Conservation (phyloP, 768 basidiomycete genomes). For the Agaricus sinodeliciosus region DNA sequence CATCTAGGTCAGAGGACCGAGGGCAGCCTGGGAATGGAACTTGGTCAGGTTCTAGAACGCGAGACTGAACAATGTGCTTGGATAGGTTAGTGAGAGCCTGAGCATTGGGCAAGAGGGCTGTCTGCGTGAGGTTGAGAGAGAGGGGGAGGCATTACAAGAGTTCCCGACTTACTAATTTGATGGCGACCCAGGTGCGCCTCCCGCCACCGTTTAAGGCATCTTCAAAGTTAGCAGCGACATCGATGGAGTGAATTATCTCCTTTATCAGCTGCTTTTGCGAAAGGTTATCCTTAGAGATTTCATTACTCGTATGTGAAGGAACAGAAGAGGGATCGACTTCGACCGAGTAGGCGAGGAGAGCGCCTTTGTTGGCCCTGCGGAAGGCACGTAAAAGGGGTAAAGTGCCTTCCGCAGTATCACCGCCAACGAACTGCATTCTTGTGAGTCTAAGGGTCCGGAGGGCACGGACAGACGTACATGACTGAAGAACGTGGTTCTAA, state of each 20-base stretch:
- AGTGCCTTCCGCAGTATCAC: slow-evolving; percentile 68
- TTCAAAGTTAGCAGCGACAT: slow-evolving; percentile 80
- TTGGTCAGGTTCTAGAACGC: slow-evolving; percentile 22
- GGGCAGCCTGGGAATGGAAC: slow-evolving; percentile 70
- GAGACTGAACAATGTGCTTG: slow-evolving; percentile 41
- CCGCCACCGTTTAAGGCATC: slow-evolving; percentile 33
- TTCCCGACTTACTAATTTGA: slow-evolving; percentile 52
- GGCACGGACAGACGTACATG: slow-evolving; percentile 42
- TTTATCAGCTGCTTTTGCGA: slow-evolving; percentile 59
- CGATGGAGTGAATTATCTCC: slow-evolving; percentile 73
- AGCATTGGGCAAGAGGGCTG: slow-evolving; percentile 62
- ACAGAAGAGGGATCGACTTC: slow-evolving; percentile 51
- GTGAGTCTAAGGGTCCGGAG: slow-evolving; percentile 1
- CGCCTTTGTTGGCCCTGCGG: slow-evolving; percentile 64
- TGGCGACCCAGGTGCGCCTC: slow-evolving; percentile 73
- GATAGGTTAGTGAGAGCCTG: slow-evolving; percentile 58
- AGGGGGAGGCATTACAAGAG: slow-evolving; percentile 24
- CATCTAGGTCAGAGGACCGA: slow-evolving; percentile 47
- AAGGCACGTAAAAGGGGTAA: slow-evolving; percentile 58
- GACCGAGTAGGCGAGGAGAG: slow-evolving; percentile 78
- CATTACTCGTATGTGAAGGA: slow-evolving; percentile 14
- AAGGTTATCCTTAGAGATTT: slow-evolving; percentile 18
- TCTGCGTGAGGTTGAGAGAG: slow-evolving; percentile 23
- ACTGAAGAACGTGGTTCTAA: slow-evolving; percentile 78
- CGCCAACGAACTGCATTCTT: slow-evolving; percentile 71